These are phyloP conservation scores for Eucalyptus viminalis DNA, from an alignment of 345 rosid species.

Conservation along the genomic window DNA sequence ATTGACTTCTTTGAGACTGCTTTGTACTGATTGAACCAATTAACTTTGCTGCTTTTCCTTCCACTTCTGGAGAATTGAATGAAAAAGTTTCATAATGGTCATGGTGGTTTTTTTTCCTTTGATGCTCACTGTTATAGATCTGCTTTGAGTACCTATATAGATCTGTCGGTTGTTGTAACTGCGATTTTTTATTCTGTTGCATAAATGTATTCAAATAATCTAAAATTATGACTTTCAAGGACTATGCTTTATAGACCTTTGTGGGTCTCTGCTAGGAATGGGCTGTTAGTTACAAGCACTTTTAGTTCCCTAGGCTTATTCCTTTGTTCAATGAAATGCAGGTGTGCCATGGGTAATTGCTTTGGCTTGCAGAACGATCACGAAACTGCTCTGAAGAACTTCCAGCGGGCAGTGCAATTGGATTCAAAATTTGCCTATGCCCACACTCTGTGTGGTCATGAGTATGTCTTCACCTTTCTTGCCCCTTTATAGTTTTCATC, in stretches of 20 bases:
- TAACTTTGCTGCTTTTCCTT: not conserved
- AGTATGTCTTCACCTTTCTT: conserved; percentile 33
- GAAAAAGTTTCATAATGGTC: not conserved
- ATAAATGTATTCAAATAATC: not conserved
- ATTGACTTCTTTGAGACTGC: not conserved
- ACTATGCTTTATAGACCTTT: not conserved
- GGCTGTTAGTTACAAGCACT: not conserved
- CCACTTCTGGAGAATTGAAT: not conserved
- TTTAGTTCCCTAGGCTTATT: not conserved
- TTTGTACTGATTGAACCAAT: not conserved
- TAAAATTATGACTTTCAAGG: not conserved
- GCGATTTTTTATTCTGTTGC: not conserved
- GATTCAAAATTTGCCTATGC: conserved; percentile 90
- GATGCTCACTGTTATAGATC: not conserved
- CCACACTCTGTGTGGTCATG: conserved; percentile 93
- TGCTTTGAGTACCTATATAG: not conserved
- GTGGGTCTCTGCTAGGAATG: not conserved
- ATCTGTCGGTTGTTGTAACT: not conserved
- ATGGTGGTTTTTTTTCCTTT: not conserved
- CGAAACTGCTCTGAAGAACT: conserved; percentile 87
- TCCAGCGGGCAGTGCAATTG: conserved; percentile 85
- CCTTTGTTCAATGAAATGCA: conserved; percentile 5
- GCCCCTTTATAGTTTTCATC: not conserved
- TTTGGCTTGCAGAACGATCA: conserved; percentile 97
- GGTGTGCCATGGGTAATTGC: conserved; percentile 99